phyloP scores from a whole-genome alignment of 331 rosid species.

The Acacia pycnantha region DNA sequence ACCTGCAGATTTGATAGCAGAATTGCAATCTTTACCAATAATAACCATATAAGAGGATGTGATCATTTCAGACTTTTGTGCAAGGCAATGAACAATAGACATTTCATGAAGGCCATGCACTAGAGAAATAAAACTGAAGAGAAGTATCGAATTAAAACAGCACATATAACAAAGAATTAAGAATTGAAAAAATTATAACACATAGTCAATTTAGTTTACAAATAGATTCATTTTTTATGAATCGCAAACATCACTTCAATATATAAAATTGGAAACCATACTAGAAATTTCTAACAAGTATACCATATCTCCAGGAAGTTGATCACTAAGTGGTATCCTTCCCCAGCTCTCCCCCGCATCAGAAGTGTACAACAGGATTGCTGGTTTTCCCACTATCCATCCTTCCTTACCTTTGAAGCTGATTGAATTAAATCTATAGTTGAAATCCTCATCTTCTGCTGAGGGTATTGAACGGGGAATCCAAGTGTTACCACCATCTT shows the following conservation, averaged over 20 bases:
- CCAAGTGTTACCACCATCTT: constrained; percentile 92
- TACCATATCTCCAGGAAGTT: constrained; percentile 97
- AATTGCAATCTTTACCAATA: background rate
- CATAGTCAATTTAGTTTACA: background rate
- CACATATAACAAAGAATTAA: background rate
- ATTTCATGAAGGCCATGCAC: background rate
- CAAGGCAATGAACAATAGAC: background rate
- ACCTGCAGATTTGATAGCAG: constrained; percentile 51
- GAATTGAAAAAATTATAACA: background rate
- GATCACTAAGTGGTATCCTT: constrained; percentile 82
- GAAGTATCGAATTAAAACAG: background rate
- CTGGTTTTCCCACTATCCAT: constrained; percentile 95
- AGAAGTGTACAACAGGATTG: constrained; percentile 79
- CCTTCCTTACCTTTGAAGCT: constrained; percentile 96
- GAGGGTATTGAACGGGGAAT: constrained; percentile 85
- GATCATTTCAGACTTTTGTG: background rate
- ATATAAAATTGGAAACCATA: background rate
- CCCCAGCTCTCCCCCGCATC: constrained; percentile 93
- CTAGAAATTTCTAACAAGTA: constrained; percentile 5
- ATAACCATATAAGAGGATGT: background rate
- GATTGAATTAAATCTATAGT: constrained; percentile 86
- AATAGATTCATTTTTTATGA: background rate
- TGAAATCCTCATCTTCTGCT: constrained; percentile 95
- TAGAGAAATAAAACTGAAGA: background rate
- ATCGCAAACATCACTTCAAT: background rate